Evolutionary conservation across 345 rosid genomes (phyloP), one percentile per base, ranked within the genome.

Genomic region (Camelina hispida): DNA sequence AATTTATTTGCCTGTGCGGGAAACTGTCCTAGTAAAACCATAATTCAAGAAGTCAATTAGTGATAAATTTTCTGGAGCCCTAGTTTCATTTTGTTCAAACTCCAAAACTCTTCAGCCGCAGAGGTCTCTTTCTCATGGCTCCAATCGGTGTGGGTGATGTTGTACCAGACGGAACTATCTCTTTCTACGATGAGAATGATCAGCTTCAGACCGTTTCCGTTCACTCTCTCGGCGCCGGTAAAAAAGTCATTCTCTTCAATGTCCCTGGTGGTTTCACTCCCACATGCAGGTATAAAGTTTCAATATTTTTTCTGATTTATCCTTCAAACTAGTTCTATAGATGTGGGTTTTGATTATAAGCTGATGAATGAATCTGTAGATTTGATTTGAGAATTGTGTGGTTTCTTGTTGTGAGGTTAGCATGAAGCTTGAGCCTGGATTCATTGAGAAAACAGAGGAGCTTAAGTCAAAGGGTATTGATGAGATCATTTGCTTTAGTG

Each of bases 251-350:
- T 66, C 77, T 95, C 74, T 86, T 92, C 52, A 98, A 93, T 28
- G 99, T 95, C 46, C 99, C 99, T 77, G 99, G 99, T 53, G 99
- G 98, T 66, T 95, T 95, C 82, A 92, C 99, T 20, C 97, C 99
- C 22, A 95, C 99, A 52, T 95, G 99, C 96, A 95, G 99, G 99
- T 91, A 37, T 1, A 32, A 40, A 54, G 22, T 7, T 15, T 53
- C 14, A 2, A 42, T n/a, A 0, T 22, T 62, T 62, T 60, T 62
- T n/a, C 51, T 23, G 20, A 35, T 52, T 30, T 3, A 3, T 14
- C 9, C 25, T 3, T 50, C 17, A 10, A n/a, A 9, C n/a, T 47
- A 66, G 25, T 2, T 66, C 0, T 57, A 1, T 56, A 62, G 54
- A 47, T 62, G 14, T 23, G 20, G 68, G 52, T 8, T 63, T 43